Evolutionary conservation across 2,329 filamentous ascomycete species (phyloP).

Genomic region (Beauveria scarabaeidicola): DNA sequence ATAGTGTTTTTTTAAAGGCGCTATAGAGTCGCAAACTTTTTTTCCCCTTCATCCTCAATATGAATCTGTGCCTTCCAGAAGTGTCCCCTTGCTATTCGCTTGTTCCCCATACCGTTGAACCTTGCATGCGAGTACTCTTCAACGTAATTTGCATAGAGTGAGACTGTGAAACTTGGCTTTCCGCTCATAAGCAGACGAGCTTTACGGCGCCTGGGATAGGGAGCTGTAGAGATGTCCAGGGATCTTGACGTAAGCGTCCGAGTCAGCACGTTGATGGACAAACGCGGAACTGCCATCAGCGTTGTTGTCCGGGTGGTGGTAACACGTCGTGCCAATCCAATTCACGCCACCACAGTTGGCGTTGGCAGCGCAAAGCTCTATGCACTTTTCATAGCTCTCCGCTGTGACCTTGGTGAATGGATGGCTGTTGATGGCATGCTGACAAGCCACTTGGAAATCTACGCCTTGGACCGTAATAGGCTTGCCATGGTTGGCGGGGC

Average conservation of each 20-base stretch:
- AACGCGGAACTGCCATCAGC: neutral
- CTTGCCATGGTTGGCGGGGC: neutral
- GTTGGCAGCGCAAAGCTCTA: neutral
- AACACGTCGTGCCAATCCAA: neutral
- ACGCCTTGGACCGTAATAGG: neutral
- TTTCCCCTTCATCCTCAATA: too few species aligned
- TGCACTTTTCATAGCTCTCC: neutral
- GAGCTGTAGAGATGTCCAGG: neutral
- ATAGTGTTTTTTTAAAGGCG: too few species aligned
- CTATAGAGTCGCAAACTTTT: too few species aligned
- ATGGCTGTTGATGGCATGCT: neutral
- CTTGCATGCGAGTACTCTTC: neutral
- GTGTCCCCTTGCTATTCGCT: too few species aligned
- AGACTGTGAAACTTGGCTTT: neutral
- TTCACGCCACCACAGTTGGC: neutral
- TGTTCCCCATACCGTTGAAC: neutral
- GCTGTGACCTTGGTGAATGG: neutral
- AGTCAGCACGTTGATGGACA: neutral
- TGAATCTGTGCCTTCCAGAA: too few species aligned
- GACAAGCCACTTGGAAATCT: neutral
- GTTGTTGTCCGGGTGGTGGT: neutral
- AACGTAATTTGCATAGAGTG: neutral
- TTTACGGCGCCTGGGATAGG: neutral
- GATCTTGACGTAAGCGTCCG: neutral
- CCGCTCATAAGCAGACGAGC: neutral